These are phyloP conservation scores for Russula griseocarnosa DNA, from an alignment of 768 basidiomycete genomes.

Conservation along the genomic window DNA sequence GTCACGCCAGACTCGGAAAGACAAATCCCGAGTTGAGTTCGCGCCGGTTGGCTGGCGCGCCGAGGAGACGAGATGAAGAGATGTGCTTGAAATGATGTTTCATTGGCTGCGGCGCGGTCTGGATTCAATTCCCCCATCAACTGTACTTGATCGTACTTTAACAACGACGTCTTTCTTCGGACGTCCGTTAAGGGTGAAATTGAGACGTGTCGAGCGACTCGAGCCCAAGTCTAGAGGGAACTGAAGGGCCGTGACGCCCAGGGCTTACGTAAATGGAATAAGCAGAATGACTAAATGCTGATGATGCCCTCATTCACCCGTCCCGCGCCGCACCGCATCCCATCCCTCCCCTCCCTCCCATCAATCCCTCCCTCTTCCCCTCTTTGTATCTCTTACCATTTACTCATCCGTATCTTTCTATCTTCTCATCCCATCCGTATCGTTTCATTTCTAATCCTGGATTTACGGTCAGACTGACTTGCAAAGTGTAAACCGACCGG, in stretches of 20 bases:
- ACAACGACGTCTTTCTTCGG: too few species aligned
- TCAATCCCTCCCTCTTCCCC: neutral
- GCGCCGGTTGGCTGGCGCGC: too few species aligned
- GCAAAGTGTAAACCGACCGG: neutral
- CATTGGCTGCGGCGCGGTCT: too few species aligned
- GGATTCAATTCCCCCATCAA: too few species aligned
- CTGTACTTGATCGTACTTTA: too few species aligned
- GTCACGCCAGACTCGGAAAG: too few species aligned
- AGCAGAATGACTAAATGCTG: neutral
- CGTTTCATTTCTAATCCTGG: neutral
- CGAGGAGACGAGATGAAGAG: too few species aligned
- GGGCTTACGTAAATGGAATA: constrained; percentile 3
- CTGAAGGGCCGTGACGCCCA: neutral
- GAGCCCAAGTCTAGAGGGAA: too few species aligned
- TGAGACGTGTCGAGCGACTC: too few species aligned
- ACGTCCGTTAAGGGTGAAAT: too few species aligned
- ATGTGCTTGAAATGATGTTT: too few species aligned
- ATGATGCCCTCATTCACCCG: neutral
- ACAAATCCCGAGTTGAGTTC: too few species aligned
- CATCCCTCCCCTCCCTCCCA: neutral
- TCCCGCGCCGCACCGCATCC: neutral
- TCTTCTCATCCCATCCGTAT: neutral
- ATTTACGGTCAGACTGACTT: neutral
- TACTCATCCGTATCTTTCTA: neutral
- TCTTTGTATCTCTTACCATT: constrained; percentile 1